Percentiles rank a stretch among this genome's conserved stretches.
phyloP scores from a whole-genome alignment of 1,284 basidiomycete species.

The Inonotus hispidus region DNA sequence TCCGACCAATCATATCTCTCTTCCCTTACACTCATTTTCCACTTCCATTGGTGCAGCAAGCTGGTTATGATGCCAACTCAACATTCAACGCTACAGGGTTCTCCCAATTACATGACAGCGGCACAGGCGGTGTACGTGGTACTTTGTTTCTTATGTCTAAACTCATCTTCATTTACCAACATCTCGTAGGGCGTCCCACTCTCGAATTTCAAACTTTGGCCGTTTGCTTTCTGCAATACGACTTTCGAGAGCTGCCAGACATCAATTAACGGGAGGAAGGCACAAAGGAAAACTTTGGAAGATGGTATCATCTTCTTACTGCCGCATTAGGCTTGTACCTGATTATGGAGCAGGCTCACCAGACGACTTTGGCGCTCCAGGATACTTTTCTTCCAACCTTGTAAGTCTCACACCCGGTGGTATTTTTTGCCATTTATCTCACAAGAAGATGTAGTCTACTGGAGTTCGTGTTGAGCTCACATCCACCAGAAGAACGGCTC shows the following conservation, averaged over 20 bases:
- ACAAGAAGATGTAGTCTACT: slow-evolving; percentile 12
- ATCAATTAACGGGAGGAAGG: slow-evolving; percentile 13
- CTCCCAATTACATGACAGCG: slow-evolving; percentile 23
- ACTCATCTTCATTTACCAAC: not conserved
- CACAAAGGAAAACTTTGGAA: slow-evolving; percentile 7
- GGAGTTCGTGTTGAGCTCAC: slow-evolving; percentile 22
- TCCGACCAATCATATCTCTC: not conserved
- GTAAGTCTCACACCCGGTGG: slow-evolving; percentile 1
- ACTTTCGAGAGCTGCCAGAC: slow-evolving; percentile 19
- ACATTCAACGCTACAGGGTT: slow-evolving; percentile 23
- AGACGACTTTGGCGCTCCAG: slow-evolving; percentile 21
- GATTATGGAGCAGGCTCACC: slow-evolving; percentile 6
- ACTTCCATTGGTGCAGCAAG: slow-evolving; percentile 18
- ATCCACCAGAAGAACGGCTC: slow-evolving; percentile 20
- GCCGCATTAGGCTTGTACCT: not conserved
- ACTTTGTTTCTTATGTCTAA: not conserved
- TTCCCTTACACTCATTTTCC: not conserved
- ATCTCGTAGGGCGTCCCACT: slow-evolving; percentile 16
- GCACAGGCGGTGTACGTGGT: slow-evolving; percentile 22
- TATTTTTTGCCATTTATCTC: not conserved
- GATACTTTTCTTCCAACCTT: slow-evolving; percentile 22
- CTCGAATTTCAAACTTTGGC: slow-evolving; percentile 20
- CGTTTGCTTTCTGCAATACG: slow-evolving; percentile 17
- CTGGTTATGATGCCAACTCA: slow-evolving; percentile 21
- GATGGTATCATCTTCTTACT: slow-evolving; percentile 9